phyloP scores from a whole-genome alignment of 768 basidiomycete species.

The Amanita subjunquillea region DNA sequence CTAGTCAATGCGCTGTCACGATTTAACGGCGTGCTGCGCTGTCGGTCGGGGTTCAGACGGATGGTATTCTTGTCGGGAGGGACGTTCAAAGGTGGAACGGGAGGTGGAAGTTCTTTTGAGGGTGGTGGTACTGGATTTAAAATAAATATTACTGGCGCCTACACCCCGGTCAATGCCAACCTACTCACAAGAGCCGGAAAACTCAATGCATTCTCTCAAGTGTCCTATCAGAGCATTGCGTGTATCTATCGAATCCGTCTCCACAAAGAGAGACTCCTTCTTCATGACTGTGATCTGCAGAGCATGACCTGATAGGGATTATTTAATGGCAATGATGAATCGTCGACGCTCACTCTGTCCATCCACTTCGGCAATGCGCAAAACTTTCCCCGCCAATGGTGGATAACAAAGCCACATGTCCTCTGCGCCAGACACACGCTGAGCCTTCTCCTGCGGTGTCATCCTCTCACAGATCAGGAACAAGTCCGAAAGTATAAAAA shows the following conservation, averaged over 20 bases:
- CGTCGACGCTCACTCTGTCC: constrained; percentile 40
- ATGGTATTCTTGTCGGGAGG: not conserved
- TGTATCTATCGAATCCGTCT: constrained; percentile 42
- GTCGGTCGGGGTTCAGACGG: too few species aligned
- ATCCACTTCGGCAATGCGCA: constrained; percentile 54
- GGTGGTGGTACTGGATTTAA: constrained; percentile 37
- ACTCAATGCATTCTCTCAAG: constrained; percentile 78
- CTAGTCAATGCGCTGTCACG: not conserved
- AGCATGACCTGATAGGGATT: constrained; percentile 41
- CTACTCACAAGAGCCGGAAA: constrained; percentile 61
- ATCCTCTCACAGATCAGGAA: constrained; percentile 88
- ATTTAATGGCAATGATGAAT: not conserved
- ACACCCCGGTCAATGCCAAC: not conserved
- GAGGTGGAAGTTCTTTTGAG: constrained; percentile 59
- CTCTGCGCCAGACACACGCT: constrained; percentile 41
- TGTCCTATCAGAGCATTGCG: constrained; percentile 59
- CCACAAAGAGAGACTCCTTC: constrained; percentile 73
- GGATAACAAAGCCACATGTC: constrained; percentile 95
- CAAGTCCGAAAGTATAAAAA: constrained; percentile 88
- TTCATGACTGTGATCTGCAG: constrained; percentile 77
- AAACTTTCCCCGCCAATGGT: constrained; percentile 88
- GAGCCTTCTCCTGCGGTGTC: constrained; percentile 48
- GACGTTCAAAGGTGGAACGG: constrained; percentile 36
- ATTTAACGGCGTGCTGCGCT: not conserved
- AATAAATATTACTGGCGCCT: not conserved